Percentiles rank a stretch among this genome's conserved stretches.
Evolutionary conservation across 768 basidiomycete species (phyloP).

Genomic region (Calvatia gigantea): DNA sequence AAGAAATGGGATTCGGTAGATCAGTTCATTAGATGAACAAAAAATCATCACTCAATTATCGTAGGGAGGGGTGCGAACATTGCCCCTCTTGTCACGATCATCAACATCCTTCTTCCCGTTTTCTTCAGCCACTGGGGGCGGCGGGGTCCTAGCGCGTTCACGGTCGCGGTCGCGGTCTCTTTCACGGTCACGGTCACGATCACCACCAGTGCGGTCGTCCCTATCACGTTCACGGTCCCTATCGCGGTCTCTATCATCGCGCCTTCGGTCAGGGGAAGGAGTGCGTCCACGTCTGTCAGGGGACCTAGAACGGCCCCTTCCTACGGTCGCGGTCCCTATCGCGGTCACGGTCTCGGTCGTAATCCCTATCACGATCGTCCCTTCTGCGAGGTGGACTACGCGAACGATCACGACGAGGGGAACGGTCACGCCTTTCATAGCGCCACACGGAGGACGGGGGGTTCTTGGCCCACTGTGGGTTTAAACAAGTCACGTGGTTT

Average conservation of each 20-base stretch:
- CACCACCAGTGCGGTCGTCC: constrained; percentile 21
- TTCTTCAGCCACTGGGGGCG: constrained; percentile 13
- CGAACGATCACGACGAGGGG: too few relatives aligned
- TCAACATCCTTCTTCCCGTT: constrained; percentile 26
- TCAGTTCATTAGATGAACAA: background rate
- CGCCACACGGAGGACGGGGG: constrained; percentile 36
- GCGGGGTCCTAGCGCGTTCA: constrained; percentile 14
- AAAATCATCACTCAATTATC: constrained; percentile 38
- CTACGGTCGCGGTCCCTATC: constrained; percentile 21
- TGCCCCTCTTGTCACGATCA: constrained; percentile 40
- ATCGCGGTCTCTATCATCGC: constrained; percentile 22
- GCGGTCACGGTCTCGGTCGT: constrained; percentile 25
- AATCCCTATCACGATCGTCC: constrained; percentile 21
- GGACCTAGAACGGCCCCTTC: constrained; percentile 12
- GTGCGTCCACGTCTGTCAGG: constrained; percentile 16
- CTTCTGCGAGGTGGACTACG: constrained; percentile 26
- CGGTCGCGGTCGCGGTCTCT: constrained; percentile 26
- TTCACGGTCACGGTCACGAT: constrained; percentile 25
- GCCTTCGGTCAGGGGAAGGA: constrained; percentile 21
- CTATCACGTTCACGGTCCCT: constrained; percentile 19
- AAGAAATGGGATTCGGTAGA: background rate
- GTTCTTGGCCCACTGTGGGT: constrained; percentile 34
- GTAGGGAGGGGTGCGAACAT: constrained; percentile 58
- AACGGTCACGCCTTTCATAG: constrained; percentile 30
- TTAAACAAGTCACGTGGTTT: background rate